phyloP scores from a whole-genome alignment of 257 asterid species.

The Solanum verrucosum region DNA sequence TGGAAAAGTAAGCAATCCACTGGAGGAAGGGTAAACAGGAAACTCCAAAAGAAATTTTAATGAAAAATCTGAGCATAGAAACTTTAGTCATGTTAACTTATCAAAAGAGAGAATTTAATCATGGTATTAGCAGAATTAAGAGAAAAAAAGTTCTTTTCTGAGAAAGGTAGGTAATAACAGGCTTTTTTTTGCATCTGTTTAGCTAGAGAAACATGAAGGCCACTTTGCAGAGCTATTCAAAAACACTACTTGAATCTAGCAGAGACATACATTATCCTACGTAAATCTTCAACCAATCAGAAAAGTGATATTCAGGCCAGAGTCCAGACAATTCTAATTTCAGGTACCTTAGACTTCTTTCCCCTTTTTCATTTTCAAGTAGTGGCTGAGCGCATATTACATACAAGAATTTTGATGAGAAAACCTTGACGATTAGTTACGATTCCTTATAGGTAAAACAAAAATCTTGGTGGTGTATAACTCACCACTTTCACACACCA shows the following conservation, averaged over 20 bases:
- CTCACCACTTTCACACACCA: conserved; percentile 5
- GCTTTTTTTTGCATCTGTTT: neutral
- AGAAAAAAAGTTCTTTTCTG: neutral
- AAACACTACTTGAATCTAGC: neutral
- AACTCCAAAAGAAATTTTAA: neutral
- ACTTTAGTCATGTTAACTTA: neutral
- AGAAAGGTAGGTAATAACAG: neutral
- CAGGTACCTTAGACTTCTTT: neutral
- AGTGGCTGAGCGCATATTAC: neutral
- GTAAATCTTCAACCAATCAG: neutral
- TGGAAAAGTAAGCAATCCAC: neutral
- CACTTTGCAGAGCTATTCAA: neutral
- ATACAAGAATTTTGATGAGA: neutral
- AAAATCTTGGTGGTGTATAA: neutral
- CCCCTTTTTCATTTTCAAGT: neutral
- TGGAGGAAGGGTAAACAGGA: neutral
- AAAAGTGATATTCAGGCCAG: neutral
- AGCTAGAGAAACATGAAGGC: neutral
- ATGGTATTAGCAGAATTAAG: neutral
- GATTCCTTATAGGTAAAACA: neutral
- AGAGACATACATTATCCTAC: neutral
- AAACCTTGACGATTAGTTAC: neutral
- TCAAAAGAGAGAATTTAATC: neutral
- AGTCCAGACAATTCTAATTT: neutral
- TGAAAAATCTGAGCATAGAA: neutral